Percentiles rank a stretch among this genome's conserved stretches.
phyloP scores from a whole-genome alignment of 2,329 filamentous ascomycete genomes.

The Cryphonectria carpinicola region DNA sequence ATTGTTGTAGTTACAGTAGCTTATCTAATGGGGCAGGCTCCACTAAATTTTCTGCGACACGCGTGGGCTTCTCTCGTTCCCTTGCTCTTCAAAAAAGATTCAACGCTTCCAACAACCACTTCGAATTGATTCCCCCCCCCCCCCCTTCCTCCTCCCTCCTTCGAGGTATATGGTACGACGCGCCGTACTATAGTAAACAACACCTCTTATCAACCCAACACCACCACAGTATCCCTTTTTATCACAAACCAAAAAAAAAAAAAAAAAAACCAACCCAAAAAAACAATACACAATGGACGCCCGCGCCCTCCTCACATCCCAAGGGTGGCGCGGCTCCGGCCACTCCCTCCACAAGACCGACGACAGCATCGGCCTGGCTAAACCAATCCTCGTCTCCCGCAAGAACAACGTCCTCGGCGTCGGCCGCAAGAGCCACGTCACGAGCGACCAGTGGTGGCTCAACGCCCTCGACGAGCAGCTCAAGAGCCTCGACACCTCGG shows the following conservation, averaged over 20 bases:
- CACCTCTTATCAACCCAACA: neutral
- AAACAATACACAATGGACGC: conserved; percentile 74
- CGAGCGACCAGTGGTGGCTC: conserved; percentile 93
- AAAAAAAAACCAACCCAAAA: too few species aligned
- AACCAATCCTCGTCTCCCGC: conserved; percentile 80
- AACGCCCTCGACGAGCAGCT: conserved; percentile 91
- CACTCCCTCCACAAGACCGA: conserved; percentile 80
- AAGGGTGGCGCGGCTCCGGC: conserved; percentile 89
- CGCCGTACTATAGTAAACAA: conserved; percentile 3
- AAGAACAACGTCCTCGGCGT: conserved; percentile 83
- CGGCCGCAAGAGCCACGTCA: conserved; percentile 71
- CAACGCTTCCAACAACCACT: neutral
- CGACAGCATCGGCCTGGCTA: conserved; percentile 76
- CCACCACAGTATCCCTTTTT: neutral
- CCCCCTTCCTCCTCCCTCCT: too few species aligned
- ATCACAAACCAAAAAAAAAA: neutral
- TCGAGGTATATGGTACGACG: conserved; percentile 8
- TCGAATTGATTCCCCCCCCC: neutral
- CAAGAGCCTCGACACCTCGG: conserved; percentile 72
- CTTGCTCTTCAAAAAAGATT: conserved; percentile 4
- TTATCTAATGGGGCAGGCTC: conserved; percentile 18
- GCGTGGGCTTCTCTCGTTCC: neutral
- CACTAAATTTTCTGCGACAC: conserved; percentile 24
- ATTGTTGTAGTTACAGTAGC: neutral
- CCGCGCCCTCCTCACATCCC: conserved; percentile 76